Conservation (phyloP, 2,329 filamentous ascomycete genomes). For the Exutisphaerella laricina region DNA sequence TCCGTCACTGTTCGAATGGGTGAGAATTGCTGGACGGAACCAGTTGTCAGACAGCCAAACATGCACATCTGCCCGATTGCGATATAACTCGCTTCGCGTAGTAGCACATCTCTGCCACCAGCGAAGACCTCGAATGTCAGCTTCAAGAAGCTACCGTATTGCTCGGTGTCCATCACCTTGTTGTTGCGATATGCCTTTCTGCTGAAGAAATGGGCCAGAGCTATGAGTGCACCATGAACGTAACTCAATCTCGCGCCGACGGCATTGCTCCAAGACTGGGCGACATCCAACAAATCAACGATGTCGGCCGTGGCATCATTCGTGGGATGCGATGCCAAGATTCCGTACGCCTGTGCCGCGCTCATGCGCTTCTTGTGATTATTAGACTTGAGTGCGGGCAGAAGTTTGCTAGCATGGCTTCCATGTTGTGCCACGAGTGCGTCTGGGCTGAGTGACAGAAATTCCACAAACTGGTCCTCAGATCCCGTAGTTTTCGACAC, state of each 20-base stretch:
- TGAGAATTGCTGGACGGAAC: slow-evolving; percentile 25
- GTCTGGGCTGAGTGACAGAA: slow-evolving; percentile 52
- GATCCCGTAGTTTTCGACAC: slow-evolving; percentile 31
- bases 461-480: slow-evolving; percentile 42
- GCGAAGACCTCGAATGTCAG: slow-evolving; percentile 49
- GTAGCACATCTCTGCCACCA: slow-evolving; percentile 49
- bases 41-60: slow-evolving; percentile 50
- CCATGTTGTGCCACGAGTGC: slow-evolving; percentile 48
- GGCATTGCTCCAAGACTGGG: slow-evolving; percentile 52
- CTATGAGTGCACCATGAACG: slow-evolving; percentile 56
- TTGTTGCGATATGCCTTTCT: slow-evolving; percentile 48
- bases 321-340: slow-evolving; percentile 61
- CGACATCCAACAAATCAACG: slow-evolving; percentile 30
- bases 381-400: slow-evolving; percentile 63
- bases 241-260: slow-evolving; percentile 56
- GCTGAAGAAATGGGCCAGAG: slow-evolving; percentile 54
- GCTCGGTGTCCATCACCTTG: neutral
- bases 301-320: slow-evolving; percentile 39
- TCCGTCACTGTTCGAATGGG: slow-evolving; percentile 46
- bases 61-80: slow-evolving; percentile 59
- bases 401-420: slow-evolving; percentile 47
- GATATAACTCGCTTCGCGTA: slow-evolving; percentile 53
- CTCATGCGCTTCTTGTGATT: slow-evolving; percentile 61
- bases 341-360: slow-evolving; percentile 67
- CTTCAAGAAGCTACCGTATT: slow-evolving; percentile 37